Base-by-base conservation (phyloP, 2,329 filamentous ascomycete species). In the Hypoxylon sp. region DNA sequence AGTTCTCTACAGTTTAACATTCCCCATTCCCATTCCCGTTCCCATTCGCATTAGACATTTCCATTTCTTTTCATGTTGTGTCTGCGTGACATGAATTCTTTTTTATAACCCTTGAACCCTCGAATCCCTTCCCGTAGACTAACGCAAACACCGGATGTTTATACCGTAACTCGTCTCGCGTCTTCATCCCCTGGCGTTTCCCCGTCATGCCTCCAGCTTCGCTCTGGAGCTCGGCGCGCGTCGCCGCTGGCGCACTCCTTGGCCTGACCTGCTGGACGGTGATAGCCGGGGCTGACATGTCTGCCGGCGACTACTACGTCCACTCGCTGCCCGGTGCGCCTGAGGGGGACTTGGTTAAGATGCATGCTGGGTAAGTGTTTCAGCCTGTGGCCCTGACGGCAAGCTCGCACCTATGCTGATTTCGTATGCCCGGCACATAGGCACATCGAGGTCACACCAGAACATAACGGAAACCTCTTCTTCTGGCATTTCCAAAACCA, bases 401-500 rank as follows among this genome's bases (percentile, higher is more conserved):
- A 13, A 52, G 24, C 20, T 52, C 65, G 51, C 37, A 13, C 19
- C 4, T 49, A 34, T 44, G 41, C 65, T 70, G 46, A 70, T 56
- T 17, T 22, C 22, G 28, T 30, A 10, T 28, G 17, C 34, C 28
- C 20, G 17, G n/a, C 59, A 58, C 72, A 49, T 75, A 97, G 93
- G 56, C 95, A 99, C 81, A 90, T 99, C 77, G 94, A 98, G 79
- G 85, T 99, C 73, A 91, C 89, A 32, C 87, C 91, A 19, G 89
- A 93, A 69, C 87, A 91, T 76, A 93, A 98, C 76, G 94, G 93
- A 71, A 97, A 98, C 78, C 81, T 99, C 17, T 99, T 98, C 84
- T 99, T 99, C 83, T 99, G 95, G 95, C 92, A 97, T 74, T 97
- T 92, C 76, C 89, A 97, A 76, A 98, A 98, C 76, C 87, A 92